Percentiles rank a stretch among this genome's conserved stretches.
Evolutionary conservation across 2,329 filamentous ascomycete genomes (phyloP).

Genomic region (Zymoseptoria pseudotritici): DNA sequence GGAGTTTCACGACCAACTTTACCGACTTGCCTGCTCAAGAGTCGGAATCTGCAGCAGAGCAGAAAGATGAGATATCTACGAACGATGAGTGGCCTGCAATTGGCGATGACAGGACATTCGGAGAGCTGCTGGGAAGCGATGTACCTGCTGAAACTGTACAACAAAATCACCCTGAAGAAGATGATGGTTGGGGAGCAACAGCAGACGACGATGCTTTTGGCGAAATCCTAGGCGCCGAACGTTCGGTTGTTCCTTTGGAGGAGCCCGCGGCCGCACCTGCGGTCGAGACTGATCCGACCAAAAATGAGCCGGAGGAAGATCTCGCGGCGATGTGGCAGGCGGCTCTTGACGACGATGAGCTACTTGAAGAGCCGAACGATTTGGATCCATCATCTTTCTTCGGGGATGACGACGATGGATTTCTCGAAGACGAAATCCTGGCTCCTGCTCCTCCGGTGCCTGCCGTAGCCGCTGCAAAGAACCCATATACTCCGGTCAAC

Average conservation of each 20-base stretch:
- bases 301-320: conserved; percentile 46
- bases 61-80: conserved; percentile 7
- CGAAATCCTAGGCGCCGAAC: conserved; percentile 8
- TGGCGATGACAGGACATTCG: conserved; percentile 28
- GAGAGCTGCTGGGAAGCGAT: conserved; percentile 21
- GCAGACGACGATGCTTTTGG: conserved; percentile 12
- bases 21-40: conserved; percentile 17
- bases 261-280: neutral
- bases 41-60: conserved; percentile 6
- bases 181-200: neutral
- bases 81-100: conserved; percentile 23
- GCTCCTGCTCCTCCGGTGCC: conserved; percentile 5
- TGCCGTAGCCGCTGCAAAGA: conserved; percentile 9
- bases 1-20: conserved; percentile 29
- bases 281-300: neutral
- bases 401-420: conserved; percentile 77
- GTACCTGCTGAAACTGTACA: neutral
- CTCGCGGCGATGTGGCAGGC: conserved; percentile 77
- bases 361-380: conserved; percentile 29
- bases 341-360: conserved; percentile 62
- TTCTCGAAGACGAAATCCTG: conserved; percentile 60
- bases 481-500: conserved; percentile 12
- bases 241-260: neutral
- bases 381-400: conserved; percentile 61
- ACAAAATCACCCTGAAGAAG: neutral